These are phyloP conservation scores for Nannochloropsis gaditana DNA, from an alignment of 108 stramenopile genomes.

Conservation along the genomic window DNA sequence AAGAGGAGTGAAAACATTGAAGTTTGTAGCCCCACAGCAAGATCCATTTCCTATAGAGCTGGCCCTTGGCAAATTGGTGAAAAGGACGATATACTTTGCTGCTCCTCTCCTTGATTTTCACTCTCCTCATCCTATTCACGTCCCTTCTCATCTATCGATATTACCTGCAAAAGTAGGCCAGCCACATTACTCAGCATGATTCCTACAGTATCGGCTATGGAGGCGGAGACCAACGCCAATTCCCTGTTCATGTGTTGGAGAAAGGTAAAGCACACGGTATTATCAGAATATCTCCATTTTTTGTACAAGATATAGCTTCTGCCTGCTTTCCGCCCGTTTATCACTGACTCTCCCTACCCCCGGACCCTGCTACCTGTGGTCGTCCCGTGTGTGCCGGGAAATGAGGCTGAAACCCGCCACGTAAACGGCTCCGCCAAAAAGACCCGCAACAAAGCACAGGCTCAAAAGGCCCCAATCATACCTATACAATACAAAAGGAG, in stretches of 20 bases:
- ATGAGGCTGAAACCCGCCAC: slow-evolving; percentile 46
- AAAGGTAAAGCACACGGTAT: background rate
- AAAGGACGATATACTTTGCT: too few relatives aligned
- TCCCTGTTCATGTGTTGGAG: slow-evolving; percentile 23
- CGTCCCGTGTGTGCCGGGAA: slow-evolving; percentile 38
- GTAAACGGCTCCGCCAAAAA: slow-evolving; percentile 48
- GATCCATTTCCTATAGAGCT: too few relatives aligned
- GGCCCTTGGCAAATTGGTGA: too few relatives aligned
- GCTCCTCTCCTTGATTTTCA: too few relatives aligned
- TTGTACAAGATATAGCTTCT: background rate
- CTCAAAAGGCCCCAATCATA: slow-evolving; percentile 46
- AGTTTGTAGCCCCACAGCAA: too few relatives aligned
- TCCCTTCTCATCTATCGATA: too few relatives aligned
- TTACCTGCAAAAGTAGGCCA: slow-evolving; percentile 46
- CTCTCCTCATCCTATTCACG: too few relatives aligned
- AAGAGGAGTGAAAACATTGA: too few relatives aligned
- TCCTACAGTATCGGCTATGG: slow-evolving; percentile 50
- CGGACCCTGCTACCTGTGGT: slow-evolving; percentile 9
- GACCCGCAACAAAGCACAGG: slow-evolving; percentile 43
- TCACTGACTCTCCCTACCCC: background rate
- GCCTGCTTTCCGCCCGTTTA: too few relatives aligned
- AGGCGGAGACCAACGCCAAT: slow-evolving; percentile 45
- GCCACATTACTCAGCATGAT: slow-evolving; percentile 42
- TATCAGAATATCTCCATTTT: too few relatives aligned
- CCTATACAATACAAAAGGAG: background rate